Evolutionary conservation across 805 yeast species (phyloP).

Genomic region (Metschnikowia matae): DNA sequence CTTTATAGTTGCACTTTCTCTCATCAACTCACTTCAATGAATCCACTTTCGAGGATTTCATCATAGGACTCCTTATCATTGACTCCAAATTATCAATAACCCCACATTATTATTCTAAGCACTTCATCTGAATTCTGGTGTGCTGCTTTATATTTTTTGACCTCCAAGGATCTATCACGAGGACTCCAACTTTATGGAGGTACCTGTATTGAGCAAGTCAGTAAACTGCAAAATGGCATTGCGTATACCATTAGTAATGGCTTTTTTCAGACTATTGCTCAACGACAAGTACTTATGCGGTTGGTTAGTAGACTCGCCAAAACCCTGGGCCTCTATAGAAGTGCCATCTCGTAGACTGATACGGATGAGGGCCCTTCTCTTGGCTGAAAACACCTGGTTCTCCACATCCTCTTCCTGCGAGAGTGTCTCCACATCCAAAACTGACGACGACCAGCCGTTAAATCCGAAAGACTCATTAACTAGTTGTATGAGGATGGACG

Average conservation of each 20-base stretch:
- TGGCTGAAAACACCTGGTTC: conserved; percentile 19
- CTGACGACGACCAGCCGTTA: conserved; percentile 53
- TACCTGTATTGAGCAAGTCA: conserved; percentile 5
- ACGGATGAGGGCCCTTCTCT: conserved; percentile 28
- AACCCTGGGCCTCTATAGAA: conserved; percentile 32
- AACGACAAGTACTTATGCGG: conserved; percentile 34
- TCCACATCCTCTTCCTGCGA: conserved; percentile 21
- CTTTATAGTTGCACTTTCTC: no score
- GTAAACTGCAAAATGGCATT: conserved; percentile 37
- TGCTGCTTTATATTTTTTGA: no score
- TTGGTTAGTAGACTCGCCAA: conserved; percentile 31
- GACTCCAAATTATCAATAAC: no score
- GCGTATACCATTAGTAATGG: conserved; percentile 43
- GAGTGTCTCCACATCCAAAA: conserved; percentile 24
- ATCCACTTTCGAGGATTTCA: no score
- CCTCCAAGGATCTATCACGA: no score
- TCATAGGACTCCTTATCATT: no score
- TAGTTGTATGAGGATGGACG: conserved; percentile 22
- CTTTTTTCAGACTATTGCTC: conserved; percentile 44
- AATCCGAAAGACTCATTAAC: conserved; percentile 54
- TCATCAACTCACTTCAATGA: no score
- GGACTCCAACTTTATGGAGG: conserved; percentile 4
- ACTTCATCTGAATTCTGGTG: no score
- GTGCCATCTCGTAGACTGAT: conserved; percentile 45
- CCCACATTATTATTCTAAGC: no score